Evolutionary conservation across 768 basidiomycete genomes (phyloP).

Genomic region (Hypholoma fasciculare): DNA sequence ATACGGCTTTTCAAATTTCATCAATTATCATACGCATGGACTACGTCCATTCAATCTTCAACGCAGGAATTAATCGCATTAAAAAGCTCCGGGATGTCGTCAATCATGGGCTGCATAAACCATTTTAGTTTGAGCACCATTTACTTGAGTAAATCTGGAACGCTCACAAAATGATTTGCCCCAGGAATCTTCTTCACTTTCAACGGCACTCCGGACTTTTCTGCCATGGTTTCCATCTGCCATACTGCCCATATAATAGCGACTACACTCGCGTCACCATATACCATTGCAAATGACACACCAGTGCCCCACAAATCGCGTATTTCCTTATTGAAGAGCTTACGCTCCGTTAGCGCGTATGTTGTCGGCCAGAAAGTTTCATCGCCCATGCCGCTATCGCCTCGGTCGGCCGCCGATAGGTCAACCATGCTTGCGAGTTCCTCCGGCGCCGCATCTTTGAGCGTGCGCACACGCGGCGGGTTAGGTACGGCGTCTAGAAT

Average conservation of each 20-base stretch:
- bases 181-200: not conserved
- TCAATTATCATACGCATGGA: not conserved
- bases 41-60: not conserved
- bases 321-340: not conserved
- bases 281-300: not conserved
- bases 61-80: not conserved
- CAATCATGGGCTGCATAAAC: not conserved
- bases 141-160: not conserved
- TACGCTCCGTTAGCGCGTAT: not conserved
- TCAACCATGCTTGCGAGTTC: not conserved
- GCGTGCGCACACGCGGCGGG: not conserved
- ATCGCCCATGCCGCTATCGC: not conserved
- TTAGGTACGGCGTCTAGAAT: not conserved
- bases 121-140: not conserved
- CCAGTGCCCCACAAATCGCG: not conserved
- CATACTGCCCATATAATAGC: not conserved
- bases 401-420: not conserved
- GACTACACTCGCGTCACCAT: not conserved
- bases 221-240: not conserved
- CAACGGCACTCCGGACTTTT: not conserved
- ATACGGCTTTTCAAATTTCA: not conserved
- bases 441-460: not conserved
- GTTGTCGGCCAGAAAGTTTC: not conserved
- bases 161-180: conserved; percentile 1
- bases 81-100: not conserved